Evolutionary conservation across 2,329 filamentous ascomycete species (phyloP), one percentile per base, ranked within the genome.

Genomic region (Scedosporium apiospermum): DNA sequence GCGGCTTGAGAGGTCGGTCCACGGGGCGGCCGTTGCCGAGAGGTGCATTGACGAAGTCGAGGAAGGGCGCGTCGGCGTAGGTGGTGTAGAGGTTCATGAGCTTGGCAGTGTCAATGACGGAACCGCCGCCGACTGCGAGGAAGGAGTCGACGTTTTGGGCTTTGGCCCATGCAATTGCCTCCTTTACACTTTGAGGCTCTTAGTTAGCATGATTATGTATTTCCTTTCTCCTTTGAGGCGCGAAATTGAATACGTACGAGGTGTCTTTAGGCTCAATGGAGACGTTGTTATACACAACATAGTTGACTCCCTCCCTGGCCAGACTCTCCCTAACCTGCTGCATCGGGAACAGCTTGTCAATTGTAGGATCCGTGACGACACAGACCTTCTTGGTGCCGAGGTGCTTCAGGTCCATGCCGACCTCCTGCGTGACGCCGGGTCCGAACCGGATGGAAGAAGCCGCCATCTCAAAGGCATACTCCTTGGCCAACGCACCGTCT

Each of bases 391-490:
- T 89, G 6, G 89, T 87, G 14, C 90, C 89, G 80, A 99, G 82
- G 72, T 99, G 98, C 76, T 87, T 88, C 68, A 98, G 88, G 75
- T 99, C 95, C 95, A 98, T 98, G 66, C 95, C 95, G 21, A 99
- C 92, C 75, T 99, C 95, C 74, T 91, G 91, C 26, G 95, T 99
- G 63, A 89, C 90, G 5, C 95, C 95, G 0, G 91, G 91, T 0
- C 95, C 95, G 69, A 98, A 99, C 12, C 95, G 87, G 70, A 99
- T 97, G 30, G 89, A 91, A 1, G 91, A 96, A 1, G 95, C 92
- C 0, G 95, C 95, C 93, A 99, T 96, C 75, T 99, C 95, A 72
- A 99, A 99, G 14, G 95, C 95, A 77, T 99, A 99, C 74, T 99
- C 95, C 73, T 96, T 96, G 3, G 44, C 60, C 16, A 57, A n/a